Evolutionary conservation across 2,329 filamentous ascomycete genomes (phyloP).

Genomic region (Diaporthe australafricana): DNA sequence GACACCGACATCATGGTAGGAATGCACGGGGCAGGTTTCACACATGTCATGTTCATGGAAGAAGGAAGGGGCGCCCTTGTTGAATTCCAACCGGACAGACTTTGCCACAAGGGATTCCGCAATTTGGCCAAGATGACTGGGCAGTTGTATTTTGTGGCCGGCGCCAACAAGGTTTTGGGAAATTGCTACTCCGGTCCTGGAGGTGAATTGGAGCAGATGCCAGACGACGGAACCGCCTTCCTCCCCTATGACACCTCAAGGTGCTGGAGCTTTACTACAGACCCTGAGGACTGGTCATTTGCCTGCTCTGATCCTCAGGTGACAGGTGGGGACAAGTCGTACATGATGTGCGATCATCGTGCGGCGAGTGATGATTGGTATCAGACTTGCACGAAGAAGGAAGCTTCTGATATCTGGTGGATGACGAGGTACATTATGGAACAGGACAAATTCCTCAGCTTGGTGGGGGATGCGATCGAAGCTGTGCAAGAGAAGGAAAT

Average conservation of each 20-base stretch:
- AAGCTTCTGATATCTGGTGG: conserved; percentile 7
- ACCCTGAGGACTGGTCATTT: background rate
- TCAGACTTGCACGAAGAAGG: conserved; percentile 5
- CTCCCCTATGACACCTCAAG: conserved; percentile 8
- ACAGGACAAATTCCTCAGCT: background rate
- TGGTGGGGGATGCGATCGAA: conserved; percentile 1
- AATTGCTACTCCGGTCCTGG: background rate
- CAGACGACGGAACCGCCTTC: conserved; percentile 12
- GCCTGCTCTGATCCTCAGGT: background rate
- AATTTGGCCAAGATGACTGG: conserved; percentile 52
- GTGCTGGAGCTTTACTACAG: conserved; percentile 7
- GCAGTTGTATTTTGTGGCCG: conserved; percentile 17
- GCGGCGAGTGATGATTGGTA: conserved; percentile 7
- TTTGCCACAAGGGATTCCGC: conserved; percentile 52
- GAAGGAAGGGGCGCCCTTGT: conserved; percentile 49
- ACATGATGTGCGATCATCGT: background rate
- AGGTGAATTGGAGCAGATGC: background rate
- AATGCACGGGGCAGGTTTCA: conserved; percentile 57
- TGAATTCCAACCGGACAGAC: conserved; percentile 53
- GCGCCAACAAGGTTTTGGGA: background rate
- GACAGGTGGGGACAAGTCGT: conserved; percentile 5
- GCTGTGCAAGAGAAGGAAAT: background rate
- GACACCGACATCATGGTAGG: conserved; percentile 56
- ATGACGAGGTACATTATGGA: conserved; percentile 12
- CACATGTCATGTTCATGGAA: conserved; percentile 55